phyloP scores from a whole-genome alignment of 2,329 filamentous ascomycete species.

The Leptosphaerulina australis region DNA sequence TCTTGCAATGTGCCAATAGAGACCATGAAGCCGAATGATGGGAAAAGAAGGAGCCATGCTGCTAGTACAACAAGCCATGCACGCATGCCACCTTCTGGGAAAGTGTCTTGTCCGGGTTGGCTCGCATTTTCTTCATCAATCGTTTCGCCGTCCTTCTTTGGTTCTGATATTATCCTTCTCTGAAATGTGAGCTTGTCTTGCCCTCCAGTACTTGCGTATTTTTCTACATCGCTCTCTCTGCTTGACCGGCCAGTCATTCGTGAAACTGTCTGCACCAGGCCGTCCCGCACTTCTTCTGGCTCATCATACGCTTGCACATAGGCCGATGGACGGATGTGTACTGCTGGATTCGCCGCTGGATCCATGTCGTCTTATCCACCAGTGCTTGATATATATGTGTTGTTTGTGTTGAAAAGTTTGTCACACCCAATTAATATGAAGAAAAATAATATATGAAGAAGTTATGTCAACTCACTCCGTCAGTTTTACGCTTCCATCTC shows the following conservation, averaged over 20 bases:
- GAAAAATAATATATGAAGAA: neutral
- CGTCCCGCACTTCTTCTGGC: conserved; percentile 29
- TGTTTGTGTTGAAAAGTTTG: neutral
- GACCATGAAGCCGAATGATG: conserved; percentile 50
- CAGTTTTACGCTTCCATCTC: neutral
- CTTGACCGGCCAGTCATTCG: conserved; percentile 31
- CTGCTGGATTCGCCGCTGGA: conserved; percentile 34
- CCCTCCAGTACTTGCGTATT: neutral
- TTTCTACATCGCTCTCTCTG: conserved; percentile 19
- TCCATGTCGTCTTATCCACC: conserved; percentile 29
- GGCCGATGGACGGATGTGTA: conserved; percentile 31
- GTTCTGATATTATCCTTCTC: neutral
- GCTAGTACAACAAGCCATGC: conserved; percentile 51
- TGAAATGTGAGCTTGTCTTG: conserved; percentile 21
- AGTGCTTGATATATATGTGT: neutral
- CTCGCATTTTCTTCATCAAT: conserved; percentile 17
- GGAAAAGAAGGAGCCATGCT: conserved; percentile 44
- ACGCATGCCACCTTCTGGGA: conserved; percentile 48
- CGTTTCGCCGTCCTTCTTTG: conserved; percentile 16
- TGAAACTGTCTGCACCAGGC: conserved; percentile 27
- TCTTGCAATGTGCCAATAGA: conserved; percentile 76
- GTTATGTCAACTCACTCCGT: neutral
- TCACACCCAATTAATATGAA: too few relatives aligned
- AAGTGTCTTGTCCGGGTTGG: conserved; percentile 36
- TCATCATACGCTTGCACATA: conserved; percentile 11